phyloP scores from a whole-genome alignment of 1,284 basidiomycete species.

The Cryptococcus maquisensis region DNA sequence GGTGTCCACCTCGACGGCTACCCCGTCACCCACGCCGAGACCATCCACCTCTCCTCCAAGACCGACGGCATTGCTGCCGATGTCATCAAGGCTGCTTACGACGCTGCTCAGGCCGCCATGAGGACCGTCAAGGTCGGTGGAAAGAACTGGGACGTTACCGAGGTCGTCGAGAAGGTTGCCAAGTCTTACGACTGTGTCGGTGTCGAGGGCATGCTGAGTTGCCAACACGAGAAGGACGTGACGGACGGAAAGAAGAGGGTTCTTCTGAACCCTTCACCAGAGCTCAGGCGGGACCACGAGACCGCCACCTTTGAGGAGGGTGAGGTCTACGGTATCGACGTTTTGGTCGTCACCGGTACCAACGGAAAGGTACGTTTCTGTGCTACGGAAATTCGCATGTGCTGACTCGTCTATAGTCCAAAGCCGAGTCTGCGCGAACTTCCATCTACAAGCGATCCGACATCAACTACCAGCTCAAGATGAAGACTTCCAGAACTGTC shows the following conservation, averaged over 20 bases:
- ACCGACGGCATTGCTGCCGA: slow-evolving; percentile 81
- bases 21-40: slow-evolving; percentile 68
- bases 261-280: slow-evolving; percentile 79
- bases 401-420: slow-evolving; percentile 56
- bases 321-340: slow-evolving; percentile 94
- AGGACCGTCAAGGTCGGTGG: slow-evolving; percentile 79
- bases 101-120: slow-evolving; percentile 86
- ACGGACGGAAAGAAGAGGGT: slow-evolving; percentile 97
- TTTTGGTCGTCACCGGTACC: slow-evolving; percentile 80
- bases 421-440: slow-evolving; percentile 79
- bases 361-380: slow-evolving; percentile 69
- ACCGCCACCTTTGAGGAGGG: slow-evolving; percentile 80
- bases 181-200: slow-evolving; percentile 76
- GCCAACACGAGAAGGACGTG: slow-evolving; percentile 76
- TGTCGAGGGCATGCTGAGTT: slow-evolving; percentile 68
- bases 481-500: slow-evolving; percentile 91
- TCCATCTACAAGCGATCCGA: slow-evolving; percentile 88
- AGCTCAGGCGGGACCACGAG: slow-evolving; percentile 80
- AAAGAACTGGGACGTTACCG: slow-evolving; percentile 93
- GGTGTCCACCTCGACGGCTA: slow-evolving; percentile 93
- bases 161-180: slow-evolving; percentile 71
- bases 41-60: slow-evolving; percentile 76
- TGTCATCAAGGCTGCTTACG: slow-evolving; percentile 87
- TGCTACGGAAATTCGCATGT: neutral
- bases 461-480: slow-evolving; percentile 92